Conservation (phyloP, 805 yeast species). For the Lipomyces orientalis region DNA sequence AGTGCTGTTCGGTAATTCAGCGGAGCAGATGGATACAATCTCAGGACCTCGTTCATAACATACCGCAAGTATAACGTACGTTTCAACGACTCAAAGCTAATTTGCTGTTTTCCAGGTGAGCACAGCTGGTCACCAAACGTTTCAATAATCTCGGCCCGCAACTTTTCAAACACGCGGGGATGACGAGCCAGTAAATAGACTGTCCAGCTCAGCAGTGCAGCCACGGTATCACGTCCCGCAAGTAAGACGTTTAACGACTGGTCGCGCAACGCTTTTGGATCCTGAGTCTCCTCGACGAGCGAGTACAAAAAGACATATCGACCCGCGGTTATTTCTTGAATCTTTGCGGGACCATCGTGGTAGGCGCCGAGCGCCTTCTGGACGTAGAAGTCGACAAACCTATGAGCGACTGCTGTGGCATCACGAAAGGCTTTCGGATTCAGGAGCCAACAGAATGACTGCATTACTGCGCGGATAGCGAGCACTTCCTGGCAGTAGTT, state of each 20-base stretch:
- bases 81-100: constrained; percentile 57
- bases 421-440: constrained; percentile 44
- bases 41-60: constrained; percentile 56
- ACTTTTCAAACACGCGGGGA: constrained; percentile 42
- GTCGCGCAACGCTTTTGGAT: constrained; percentile 55
- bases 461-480: constrained; percentile 38
- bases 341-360: not conserved
- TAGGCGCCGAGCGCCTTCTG: constrained; percentile 45
- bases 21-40: constrained; percentile 61
- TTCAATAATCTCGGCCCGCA: constrained; percentile 49
- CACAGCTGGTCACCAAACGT: constrained; percentile 47
- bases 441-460: constrained; percentile 36
- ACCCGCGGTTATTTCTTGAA: constrained; percentile 44
- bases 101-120: constrained; percentile 33
- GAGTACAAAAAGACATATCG: constrained; percentile 57
- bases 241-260: constrained; percentile 58
- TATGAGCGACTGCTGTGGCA: constrained; percentile 44
- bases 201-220: constrained; percentile 55
- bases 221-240: constrained; percentile 66
- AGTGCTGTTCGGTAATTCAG: constrained; percentile 54
- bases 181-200: constrained; percentile 54
- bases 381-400: constrained; percentile 51
- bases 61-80: constrained; percentile 54
- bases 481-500: constrained; percentile 36
- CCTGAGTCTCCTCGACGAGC: constrained; percentile 55